Conservation (phyloP, 495 filamentous ascomycete genomes). For the Aspergillus heteromorphus region DNA sequence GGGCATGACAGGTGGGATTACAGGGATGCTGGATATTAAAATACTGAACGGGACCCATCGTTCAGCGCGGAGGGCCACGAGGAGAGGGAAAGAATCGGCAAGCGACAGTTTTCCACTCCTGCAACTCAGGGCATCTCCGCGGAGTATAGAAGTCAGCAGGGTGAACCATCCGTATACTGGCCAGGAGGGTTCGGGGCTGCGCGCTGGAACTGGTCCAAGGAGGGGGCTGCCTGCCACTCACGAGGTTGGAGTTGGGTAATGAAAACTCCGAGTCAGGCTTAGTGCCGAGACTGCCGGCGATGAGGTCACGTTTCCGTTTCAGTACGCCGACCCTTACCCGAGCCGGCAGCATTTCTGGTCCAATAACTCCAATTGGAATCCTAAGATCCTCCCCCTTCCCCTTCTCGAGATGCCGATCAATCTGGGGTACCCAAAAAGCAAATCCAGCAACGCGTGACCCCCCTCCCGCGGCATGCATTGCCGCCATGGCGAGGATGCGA, state of each 20-base stretch:
- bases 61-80: background rate
- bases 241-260: slow-evolving; percentile 37
- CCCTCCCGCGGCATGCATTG: too few species aligned
- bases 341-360: background rate
- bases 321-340: background rate
- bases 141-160: background rate
- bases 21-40: background rate
- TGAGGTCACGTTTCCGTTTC: slow-evolving; percentile 4
- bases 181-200: background rate
- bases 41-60: background rate
- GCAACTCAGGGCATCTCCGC: slow-evolving; percentile 8
- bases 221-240: slow-evolving; percentile 27
- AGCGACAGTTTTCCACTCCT: background rate
- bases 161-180: background rate
- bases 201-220: background rate
- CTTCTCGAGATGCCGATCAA: slow-evolving; percentile 2
- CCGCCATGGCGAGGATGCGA: too few species aligned
- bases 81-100: background rate
- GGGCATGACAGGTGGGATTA: background rate
- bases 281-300: slow-evolving; percentile 11
- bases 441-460: too few species aligned
- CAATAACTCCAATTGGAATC: background rate
- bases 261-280: slow-evolving; percentile 29
- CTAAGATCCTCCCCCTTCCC: background rate
- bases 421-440: background rate